Conservation (phyloP, 176 grass and related monocot genomes). For the Canna indica region DNA sequence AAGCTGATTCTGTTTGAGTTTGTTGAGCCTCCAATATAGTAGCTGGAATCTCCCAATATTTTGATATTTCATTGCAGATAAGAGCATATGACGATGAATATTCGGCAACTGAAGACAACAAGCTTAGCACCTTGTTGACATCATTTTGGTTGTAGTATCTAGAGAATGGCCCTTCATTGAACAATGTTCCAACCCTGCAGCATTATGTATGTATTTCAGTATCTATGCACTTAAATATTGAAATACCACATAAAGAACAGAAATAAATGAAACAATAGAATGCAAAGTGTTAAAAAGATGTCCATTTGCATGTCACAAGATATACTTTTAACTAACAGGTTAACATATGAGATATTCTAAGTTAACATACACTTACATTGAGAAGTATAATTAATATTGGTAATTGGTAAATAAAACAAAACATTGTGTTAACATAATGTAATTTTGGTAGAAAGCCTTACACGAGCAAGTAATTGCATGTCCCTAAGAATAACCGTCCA, state of each 20-base stretch:
- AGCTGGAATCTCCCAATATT: constrained; percentile 56
- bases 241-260: neutral
- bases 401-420: neutral
- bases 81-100: constrained; percentile 37
- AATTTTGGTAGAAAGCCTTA: constrained; percentile 36
- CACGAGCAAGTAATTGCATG: constrained; percentile 96
- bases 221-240: too few relatives aligned
- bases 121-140: constrained; percentile 52
- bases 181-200: constrained; percentile 50
- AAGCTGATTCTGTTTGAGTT: constrained; percentile 24
- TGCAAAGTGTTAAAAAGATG: neutral
- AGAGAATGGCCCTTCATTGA: constrained; percentile 39
- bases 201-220: constrained; percentile 12
- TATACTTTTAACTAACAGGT: constrained; percentile 1
- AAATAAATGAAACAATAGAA: constrained; percentile 9
- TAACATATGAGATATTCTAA: neutral
- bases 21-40: constrained; percentile 26
- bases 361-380: neutral
- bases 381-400: neutral
- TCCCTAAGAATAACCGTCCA: constrained; percentile 63
- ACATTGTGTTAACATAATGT: neutral
- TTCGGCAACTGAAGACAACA: constrained; percentile 35
- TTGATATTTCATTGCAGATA: constrained; percentile 48
- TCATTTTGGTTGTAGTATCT: constrained; percentile 79
- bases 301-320: neutral